Percentiles rank a stretch among this genome's conserved stretches.
Conservation (phyloP, 371 early-diverging fungal genomes). For the Mortierella sp. region DNA sequence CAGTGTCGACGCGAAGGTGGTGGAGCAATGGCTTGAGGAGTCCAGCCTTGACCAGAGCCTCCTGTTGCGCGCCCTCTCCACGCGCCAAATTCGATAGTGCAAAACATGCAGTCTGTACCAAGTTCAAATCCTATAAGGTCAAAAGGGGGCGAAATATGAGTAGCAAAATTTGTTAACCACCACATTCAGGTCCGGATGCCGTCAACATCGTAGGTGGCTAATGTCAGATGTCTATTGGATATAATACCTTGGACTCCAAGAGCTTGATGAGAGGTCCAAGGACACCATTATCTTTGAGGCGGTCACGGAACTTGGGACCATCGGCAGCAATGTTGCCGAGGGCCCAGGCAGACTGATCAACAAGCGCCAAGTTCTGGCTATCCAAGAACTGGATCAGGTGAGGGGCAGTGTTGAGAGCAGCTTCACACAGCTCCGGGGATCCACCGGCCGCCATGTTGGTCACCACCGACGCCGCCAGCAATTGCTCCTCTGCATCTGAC, state of each 20-base stretch:
- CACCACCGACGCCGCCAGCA: slow-evolving; percentile 75
- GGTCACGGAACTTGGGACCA: slow-evolving; percentile 69
- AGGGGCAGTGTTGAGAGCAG: slow-evolving; percentile 70
- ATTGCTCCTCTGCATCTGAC: slow-evolving; percentile 72
- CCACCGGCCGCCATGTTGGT: slow-evolving; percentile 70
- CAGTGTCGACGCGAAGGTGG: slow-evolving; percentile 62
- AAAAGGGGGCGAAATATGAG: not conserved
- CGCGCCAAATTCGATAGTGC: slow-evolving; percentile 84
- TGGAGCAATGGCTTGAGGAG: slow-evolving; percentile 60
- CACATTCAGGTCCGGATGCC: not conserved
- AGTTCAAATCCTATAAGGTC: slow-evolving; percentile 57
- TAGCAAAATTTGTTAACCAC: not conserved
- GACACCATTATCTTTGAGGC: slow-evolving; percentile 73
- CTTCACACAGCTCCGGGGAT: slow-evolving; percentile 69
- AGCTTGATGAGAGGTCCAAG: slow-evolving; percentile 70
- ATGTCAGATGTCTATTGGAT: not conserved
- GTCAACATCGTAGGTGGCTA: not conserved
- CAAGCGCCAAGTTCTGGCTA: slow-evolving; percentile 70
- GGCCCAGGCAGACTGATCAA: slow-evolving; percentile 85
- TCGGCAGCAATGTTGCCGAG: slow-evolving; percentile 81
- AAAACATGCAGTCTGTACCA: slow-evolving; percentile 83
- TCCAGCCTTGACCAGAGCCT: slow-evolving; percentile 64
- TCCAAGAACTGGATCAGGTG: slow-evolving; percentile 70
- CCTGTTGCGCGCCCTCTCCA: slow-evolving; percentile 67
- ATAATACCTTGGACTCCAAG: slow-evolving; percentile 62